Percentiles rank a stretch among this genome's conserved stretches.
Evolutionary conservation across 2,329 filamentous ascomycete genomes (phyloP).

Genomic region (Hirsutella rhossiliensis): DNA sequence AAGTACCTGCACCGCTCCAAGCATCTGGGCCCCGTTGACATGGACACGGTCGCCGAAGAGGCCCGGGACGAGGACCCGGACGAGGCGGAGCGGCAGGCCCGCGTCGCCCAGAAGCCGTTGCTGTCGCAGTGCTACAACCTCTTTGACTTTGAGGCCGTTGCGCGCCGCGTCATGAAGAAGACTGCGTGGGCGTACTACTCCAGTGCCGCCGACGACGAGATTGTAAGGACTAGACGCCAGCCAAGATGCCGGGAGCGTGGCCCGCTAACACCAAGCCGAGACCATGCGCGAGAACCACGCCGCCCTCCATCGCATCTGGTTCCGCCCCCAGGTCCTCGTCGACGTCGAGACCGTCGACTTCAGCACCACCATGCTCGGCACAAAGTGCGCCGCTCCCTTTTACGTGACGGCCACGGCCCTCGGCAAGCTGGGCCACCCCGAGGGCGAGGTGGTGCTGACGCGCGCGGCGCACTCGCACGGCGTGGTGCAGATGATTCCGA

Average conservation of each 20-base stretch:
- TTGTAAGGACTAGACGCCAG: constrained; percentile 12
- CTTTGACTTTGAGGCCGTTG: constrained; percentile 92
- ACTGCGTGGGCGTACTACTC: constrained; percentile 97
- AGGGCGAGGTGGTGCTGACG: constrained; percentile 88
- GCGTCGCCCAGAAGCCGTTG: constrained; percentile 62
- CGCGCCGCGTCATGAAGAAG: constrained; percentile 85
- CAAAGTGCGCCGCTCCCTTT: constrained; percentile 74
- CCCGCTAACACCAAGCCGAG: no score
- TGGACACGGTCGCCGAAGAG: constrained; percentile 64
- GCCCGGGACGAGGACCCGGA: constrained; percentile 54
- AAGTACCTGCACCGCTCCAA: constrained; percentile 76
- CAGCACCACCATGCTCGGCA: constrained; percentile 87
- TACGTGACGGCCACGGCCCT: constrained; percentile 95
- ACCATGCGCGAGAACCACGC: constrained; percentile 92
- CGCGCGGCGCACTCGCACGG: constrained; percentile 74
- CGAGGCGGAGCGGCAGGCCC: constrained; percentile 55
- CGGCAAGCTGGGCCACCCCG: constrained; percentile 85
- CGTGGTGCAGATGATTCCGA: constrained; percentile 97
- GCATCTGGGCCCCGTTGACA: constrained; percentile 82
- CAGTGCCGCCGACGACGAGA: constrained; percentile 55
- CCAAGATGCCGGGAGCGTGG: no score
- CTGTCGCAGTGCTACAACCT: constrained; percentile 87
- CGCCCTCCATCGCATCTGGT: constrained; percentile 96
- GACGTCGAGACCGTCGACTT: constrained; percentile 83
- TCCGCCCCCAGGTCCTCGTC: constrained; percentile 77